Percentiles rank a stretch among this genome's conserved stretches.
phyloP scores from a whole-genome alignment of 192 early-diverging fungal species.

The Coemansia sp. region DNA sequence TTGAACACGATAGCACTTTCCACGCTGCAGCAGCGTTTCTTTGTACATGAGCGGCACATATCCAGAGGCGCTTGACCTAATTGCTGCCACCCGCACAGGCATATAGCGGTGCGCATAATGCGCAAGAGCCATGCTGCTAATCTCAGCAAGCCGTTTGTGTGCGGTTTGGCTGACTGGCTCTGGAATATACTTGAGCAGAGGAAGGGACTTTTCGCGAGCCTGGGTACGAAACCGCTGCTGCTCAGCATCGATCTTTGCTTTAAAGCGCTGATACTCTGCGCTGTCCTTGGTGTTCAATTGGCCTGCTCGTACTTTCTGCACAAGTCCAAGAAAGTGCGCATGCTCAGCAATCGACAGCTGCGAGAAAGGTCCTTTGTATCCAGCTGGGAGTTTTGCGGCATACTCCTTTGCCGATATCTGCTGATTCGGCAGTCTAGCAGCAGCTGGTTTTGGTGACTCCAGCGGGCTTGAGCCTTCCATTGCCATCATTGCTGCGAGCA shows the following conservation, averaged over 20 bases:
- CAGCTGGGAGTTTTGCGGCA: slow-evolving; percentile 19
- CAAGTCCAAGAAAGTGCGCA: slow-evolving; percentile 17
- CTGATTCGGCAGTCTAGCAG: background rate
- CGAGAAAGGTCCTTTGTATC: slow-evolving; percentile 43
- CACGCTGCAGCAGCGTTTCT: slow-evolving; percentile 40
- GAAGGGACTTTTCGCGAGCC: slow-evolving; percentile 23
- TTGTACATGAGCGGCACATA: slow-evolving; percentile 39
- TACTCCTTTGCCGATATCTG: slow-evolving; percentile 11
- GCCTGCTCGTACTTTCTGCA: slow-evolving; percentile 12
- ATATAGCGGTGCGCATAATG: slow-evolving; percentile 26
- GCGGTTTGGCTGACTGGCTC: background rate
- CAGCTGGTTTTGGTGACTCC: background rate
- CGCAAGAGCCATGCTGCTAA: slow-evolving; percentile 8
- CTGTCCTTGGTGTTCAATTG: slow-evolving; percentile 14
- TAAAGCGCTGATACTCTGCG: slow-evolving; percentile 29
- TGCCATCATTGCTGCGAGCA: slow-evolving; percentile 48
- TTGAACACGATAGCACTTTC: slow-evolving; percentile 22
- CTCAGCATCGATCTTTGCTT: slow-evolving; percentile 29
- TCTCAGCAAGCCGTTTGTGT: background rate
- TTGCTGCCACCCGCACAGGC: slow-evolving; percentile 27
- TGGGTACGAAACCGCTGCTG: slow-evolving; percentile 37
- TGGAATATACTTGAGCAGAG: slow-evolving; percentile 10
- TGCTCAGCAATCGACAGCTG: slow-evolving; percentile 36
- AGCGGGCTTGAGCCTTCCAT: slow-evolving; percentile 23
- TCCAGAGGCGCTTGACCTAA: slow-evolving; percentile 23